Evolutionary conservation across 495 filamentous ascomycete species (phyloP).

Genomic region (Hyaloscypha bicolor): DNA sequence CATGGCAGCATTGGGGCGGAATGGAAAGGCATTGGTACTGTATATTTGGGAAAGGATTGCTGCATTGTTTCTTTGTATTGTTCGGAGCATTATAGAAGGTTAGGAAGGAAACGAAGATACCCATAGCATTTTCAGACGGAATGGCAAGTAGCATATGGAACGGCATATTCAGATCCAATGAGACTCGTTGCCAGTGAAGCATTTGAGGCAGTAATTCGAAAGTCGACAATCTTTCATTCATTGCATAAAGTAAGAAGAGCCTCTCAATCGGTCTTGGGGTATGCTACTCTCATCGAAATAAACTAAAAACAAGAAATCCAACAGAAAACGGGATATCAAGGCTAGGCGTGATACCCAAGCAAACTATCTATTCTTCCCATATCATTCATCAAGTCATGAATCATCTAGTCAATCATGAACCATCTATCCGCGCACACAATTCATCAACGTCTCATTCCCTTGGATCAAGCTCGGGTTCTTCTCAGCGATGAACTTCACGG

Average conservation of each 20-base stretch:
- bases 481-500: conserved; percentile 71
- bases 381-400: conserved; percentile 25
- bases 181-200: too few species aligned
- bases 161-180: background rate
- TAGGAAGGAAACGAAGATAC: background rate
- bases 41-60: background rate
- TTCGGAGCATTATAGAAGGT: background rate
- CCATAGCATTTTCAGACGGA: background rate
- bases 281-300: background rate
- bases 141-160: background rate
- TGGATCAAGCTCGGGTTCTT: conserved; percentile 36
- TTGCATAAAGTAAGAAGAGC: background rate
- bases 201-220: too few species aligned
- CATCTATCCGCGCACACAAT: conserved; percentile 14
- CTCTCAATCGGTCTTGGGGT: background rate
- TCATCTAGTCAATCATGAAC: conserved; percentile 7
- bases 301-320: background rate
- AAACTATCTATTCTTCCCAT: conserved; percentile 14
- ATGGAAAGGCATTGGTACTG: background rate
- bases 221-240: background rate
- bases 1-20: conserved; percentile 1
- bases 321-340: background rate
- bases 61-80: background rate
- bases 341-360: background rate
- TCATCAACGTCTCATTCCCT: conserved; percentile 27